Base-by-base conservation (phyloP, 176 grass and related monocot species). In the Musa acuminata region DNA sequence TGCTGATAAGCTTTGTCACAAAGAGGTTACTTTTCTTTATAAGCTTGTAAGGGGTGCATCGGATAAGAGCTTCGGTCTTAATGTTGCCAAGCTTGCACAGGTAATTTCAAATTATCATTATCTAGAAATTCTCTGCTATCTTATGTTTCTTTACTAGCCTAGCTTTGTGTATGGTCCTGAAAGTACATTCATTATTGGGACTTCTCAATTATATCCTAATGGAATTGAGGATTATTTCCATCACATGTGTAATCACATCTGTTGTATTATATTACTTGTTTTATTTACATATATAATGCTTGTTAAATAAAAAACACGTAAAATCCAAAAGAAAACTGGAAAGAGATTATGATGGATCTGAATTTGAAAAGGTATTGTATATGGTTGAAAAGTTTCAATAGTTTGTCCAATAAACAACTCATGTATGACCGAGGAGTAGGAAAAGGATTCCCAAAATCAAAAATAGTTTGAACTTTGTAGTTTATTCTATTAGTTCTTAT, bases 41-140 rank as follows among this genome's bases (percentile, higher is more conserved):
- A 97, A 97, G 76, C 85, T 97, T 78, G 89, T 88, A 80, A 54
- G 53, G 81, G 93, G 93, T 77, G 90, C 89, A 83, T 92, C 90
- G 59, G 90, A 97, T 80, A 90, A 85, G 85, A 92, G 93, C 83
- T 97, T 97, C 59, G 93, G 89, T 79, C 85, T 97, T 83, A 97
- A 97, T 84, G 93, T 97, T 55, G 93, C 93, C 5, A 43, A 83
- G 17, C 87, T 97, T 86, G 87, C 93, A 69, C 93, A 97, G 93
- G 93, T 97, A 87, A 71, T 79, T 84, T 72, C 72, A 50, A 58
- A 55, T 52, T 85, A 23, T 69, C 54, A 20, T 78, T 76, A 23
- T 65, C 1, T 50, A 13, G 50, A 52, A 25, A 11, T 12, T 51
- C 23, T 22, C 6, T 81, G 64, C 50, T 17, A 77, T 72, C 77